Evolutionary conservation across 306 rosid species (phyloP).

Genomic region (Hippophae rhamnoides): DNA sequence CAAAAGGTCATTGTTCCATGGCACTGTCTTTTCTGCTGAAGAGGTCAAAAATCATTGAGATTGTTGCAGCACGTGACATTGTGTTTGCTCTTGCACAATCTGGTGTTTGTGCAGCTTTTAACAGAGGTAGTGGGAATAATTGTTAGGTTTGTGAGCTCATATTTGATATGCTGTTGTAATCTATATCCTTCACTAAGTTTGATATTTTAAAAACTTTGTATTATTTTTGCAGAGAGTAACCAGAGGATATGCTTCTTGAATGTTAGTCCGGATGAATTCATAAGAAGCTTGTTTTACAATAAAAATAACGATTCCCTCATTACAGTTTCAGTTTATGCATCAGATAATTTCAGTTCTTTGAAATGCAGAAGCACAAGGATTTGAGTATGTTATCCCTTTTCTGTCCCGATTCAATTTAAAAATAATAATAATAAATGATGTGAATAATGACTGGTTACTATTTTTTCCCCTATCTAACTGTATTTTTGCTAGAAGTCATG

Average conservation of each 20-base stretch:
- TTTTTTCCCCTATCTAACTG: too few relatives aligned
- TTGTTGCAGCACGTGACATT: conserved; percentile 72
- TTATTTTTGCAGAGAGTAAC: conserved; percentile 60
- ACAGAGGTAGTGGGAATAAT: conserved; percentile 42
- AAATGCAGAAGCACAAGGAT: conserved; percentile 89
- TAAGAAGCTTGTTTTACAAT: conserved; percentile 81
- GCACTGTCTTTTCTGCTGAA: conserved; percentile 66
- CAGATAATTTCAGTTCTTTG: conserved; percentile 88
- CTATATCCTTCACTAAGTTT: background rate
- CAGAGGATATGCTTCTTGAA: conserved; percentile 84
- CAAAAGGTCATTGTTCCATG: conserved; percentile 48
- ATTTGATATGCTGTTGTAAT: background rate
- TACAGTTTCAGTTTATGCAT: conserved; percentile 88
- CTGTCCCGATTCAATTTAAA: background rate
- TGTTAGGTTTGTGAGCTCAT: too few relatives aligned
- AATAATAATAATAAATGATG: background rate
- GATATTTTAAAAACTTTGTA: conserved; percentile 11
- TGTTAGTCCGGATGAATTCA: conserved; percentile 80
- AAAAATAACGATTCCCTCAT: conserved; percentile 89
- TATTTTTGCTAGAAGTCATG: too few relatives aligned
- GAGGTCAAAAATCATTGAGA: conserved; percentile 68
- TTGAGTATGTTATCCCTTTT: conserved; percentile 43
- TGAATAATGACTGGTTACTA: background rate
- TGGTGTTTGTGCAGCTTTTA: conserved; percentile 88
- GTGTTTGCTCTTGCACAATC: conserved; percentile 85